A percentile compares a stretch with the other conserved stretches of the same genome.
Evolutionary conservation across 2,329 filamentous ascomycete species (phyloP).

Genomic region (Pestalotiopsis sp.): DNA sequence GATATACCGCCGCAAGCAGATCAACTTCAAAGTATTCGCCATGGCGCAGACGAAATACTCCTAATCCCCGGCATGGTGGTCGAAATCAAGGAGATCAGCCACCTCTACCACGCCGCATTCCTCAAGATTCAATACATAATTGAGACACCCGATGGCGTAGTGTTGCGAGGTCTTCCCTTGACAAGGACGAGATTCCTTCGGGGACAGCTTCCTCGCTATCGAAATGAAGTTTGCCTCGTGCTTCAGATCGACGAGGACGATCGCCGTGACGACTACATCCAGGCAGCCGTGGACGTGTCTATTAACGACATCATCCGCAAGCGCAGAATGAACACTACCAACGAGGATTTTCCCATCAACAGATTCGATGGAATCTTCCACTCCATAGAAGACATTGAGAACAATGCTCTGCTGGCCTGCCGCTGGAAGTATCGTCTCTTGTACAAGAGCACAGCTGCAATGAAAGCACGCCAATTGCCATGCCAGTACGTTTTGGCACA

Average conservation of each 20-base stretch:
- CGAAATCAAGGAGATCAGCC: not conserved
- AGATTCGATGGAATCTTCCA: conserved; percentile 19
- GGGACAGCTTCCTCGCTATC: conserved; percentile 27
- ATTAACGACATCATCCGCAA: conserved; percentile 21
- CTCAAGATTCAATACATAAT: conserved; percentile 27
- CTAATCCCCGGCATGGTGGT: conserved; percentile 6
- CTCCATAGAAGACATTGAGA: conserved; percentile 27
- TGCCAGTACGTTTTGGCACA: conserved; percentile 28
- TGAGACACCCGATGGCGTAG: conserved; percentile 16
- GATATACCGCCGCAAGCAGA: not conserved
- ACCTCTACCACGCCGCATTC: conserved; percentile 19
- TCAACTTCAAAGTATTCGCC: not conserved
- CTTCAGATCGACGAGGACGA: conserved; percentile 30
- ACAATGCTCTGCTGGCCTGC: conserved; percentile 35
- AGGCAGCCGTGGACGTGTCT: conserved; percentile 31
- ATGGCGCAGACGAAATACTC: not conserved
- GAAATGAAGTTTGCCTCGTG: conserved; percentile 32
- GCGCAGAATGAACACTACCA: conserved; percentile 34
- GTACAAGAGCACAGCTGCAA: conserved; percentile 28
- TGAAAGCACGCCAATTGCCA: conserved; percentile 22
- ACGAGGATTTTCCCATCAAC: conserved; percentile 32
- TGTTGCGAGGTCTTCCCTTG: conserved; percentile 31
- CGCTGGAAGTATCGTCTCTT: conserved; percentile 36
- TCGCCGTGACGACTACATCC: conserved; percentile 22
- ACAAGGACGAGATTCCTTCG: conserved; percentile 30